A percentile compares a stretch with the other conserved stretches of the same genome.
These are phyloP conservation scores for Mycena kentingensis DNA, from an alignment of 768 basidiomycete genomes.

Conservation along the genomic window DNA sequence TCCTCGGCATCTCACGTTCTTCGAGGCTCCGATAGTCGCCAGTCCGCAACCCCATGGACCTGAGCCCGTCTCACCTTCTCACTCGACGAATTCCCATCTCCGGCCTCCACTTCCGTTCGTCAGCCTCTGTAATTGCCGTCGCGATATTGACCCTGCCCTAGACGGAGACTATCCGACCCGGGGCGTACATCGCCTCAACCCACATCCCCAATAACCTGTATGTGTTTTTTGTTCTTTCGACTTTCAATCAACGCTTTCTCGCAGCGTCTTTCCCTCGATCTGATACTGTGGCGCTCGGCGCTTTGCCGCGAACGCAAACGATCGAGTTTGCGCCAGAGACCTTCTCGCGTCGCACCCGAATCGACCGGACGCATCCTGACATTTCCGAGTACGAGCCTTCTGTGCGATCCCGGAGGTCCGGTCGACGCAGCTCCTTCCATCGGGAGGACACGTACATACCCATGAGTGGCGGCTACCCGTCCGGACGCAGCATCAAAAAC, in stretches of 20 bases:
- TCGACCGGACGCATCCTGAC: slow-evolving; percentile 22
- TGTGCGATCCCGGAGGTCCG: slow-evolving; percentile 22
- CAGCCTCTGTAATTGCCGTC: neutral
- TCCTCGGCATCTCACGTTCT: slow-evolving; percentile 27
- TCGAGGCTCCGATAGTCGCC: slow-evolving; percentile 17
- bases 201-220: slow-evolving; percentile 36
- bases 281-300: slow-evolving; percentile 34
- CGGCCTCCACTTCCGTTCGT: slow-evolving; percentile 12
- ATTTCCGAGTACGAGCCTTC: slow-evolving; percentile 16
- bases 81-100: slow-evolving; percentile 7
- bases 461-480: slow-evolving; percentile 17
- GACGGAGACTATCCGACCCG: slow-evolving; percentile 43
- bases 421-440: slow-evolving; percentile 21
- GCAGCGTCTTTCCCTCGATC: slow-evolving; percentile 39
- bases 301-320: slow-evolving; percentile 39
- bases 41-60: slow-evolving; percentile 13
- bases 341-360: slow-evolving; percentile 28
- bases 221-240: slow-evolving; percentile 10
- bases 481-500: slow-evolving; percentile 36
- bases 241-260: neutral
- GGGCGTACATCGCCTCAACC: slow-evolving; percentile 35
- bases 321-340: slow-evolving; percentile 51
- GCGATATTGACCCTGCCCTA: slow-evolving; percentile 5
- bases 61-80: slow-evolving; percentile 11
- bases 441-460: slow-evolving; percentile 24